Base-by-base conservation (phyloP, 805 yeast genomes). In the Sugiyamaella smithiae region DNA sequence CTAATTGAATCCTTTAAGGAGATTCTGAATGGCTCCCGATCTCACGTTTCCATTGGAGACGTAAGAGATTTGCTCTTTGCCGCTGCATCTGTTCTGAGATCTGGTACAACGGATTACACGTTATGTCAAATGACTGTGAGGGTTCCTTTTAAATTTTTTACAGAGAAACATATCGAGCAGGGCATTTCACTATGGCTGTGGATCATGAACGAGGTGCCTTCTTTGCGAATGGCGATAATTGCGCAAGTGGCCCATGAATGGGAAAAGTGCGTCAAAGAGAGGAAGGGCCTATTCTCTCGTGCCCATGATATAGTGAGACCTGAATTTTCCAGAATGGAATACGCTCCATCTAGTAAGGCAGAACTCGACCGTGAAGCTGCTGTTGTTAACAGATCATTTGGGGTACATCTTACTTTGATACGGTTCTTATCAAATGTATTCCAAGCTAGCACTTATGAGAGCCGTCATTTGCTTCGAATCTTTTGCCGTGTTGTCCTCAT, bases 181-280 rank as follows among this genome's bases (percentile, higher is more conserved):
- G 87, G 90, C 0, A 78, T 83, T 12, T 76, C 81, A n/a, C 74
- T 83, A 25, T 91, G 98, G 98, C 71, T 85, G 37, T 80, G 88
- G 40, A 75, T 87, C 16, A 79, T 85, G 68, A 81, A 82, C 49
- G 88, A 84, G 54, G 74, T 80, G 42, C 79, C 83, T 0, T 73
- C 74, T 22, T 58, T 83, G 32, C 75, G 89, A 1, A 68, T 76
- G 25, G 66, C 78, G n/a, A 60, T 91, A 8, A 64, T 90, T 17
- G 73, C 85, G 4, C 93, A 85, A 53, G 78, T 93, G 26, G 76
- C 83, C 23, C 71, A 74, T 38, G 74, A 76, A 48, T 87, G 95
- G 85, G 86, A 82, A 64, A 67, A 68, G 32, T 76, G 91, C 1
- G 77, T 88, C 38, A 73, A 76, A 29, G 67, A 73, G 25, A 68